Percentiles rank a stretch among this genome's conserved stretches.
phyloP scores from a whole-genome alignment of 1,139 yeast species.

The Yamadazyma oceani region DNA sequence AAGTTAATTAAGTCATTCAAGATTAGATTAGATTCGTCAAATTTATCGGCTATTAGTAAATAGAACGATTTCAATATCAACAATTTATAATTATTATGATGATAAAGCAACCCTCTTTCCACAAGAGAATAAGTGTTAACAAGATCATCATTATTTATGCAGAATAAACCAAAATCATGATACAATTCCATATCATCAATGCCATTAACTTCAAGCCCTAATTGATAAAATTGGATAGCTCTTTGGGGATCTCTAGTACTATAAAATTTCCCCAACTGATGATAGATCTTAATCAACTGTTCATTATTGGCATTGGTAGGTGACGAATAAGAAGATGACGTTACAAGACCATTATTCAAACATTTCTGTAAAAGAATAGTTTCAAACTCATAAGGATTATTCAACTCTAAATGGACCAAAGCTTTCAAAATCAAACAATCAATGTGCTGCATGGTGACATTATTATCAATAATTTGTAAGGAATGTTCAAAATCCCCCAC shows the following conservation, averaged over 20 bases:
- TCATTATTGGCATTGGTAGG: background rate
- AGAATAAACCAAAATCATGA: background rate
- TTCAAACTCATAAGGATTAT: background rate
- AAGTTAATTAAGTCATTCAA: constrained; percentile 10
- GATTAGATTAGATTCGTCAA: background rate
- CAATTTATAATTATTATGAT: constrained; percentile 1
- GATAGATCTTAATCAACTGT: background rate
- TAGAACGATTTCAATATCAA: background rate
- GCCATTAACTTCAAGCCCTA: background rate
- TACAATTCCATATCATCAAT: background rate
- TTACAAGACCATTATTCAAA: background rate
- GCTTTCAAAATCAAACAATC: background rate
- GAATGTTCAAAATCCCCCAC: constrained; percentile 1
- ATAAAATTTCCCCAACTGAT: background rate
- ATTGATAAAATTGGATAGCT: background rate
- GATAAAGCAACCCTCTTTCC: constrained; percentile 1
- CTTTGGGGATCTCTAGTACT: background rate
- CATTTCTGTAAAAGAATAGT: background rate
- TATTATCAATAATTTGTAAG: background rate
- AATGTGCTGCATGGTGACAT: background rate
- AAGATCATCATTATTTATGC: background rate
- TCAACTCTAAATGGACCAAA: background rate
- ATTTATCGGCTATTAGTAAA: background rate
- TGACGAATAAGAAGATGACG: too few relatives aligned
- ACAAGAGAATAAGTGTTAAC: background rate